Percentiles rank a stretch among this genome's conserved stretches.
These are phyloP conservation scores for Debaryomycetaceae sp. DNA, from an alignment of 1,139 yeast species.

Conservation along the genomic window DNA sequence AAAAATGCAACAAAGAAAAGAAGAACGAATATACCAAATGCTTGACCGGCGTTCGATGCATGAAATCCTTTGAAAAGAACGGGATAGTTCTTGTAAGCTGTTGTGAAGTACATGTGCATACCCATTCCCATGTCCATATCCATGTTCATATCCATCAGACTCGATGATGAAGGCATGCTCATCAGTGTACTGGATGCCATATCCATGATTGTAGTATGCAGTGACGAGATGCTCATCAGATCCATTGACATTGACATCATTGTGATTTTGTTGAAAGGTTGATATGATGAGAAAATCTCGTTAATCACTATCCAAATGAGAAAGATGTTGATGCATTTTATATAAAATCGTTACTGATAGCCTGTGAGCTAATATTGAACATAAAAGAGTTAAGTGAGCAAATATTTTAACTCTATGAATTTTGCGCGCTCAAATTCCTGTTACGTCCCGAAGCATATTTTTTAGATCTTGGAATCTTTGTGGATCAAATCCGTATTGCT, in stretches of 20 bases:
- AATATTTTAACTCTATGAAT: conserved; percentile 2
- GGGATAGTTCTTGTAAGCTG: conserved; percentile 50
- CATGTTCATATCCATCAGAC: conserved; percentile 17
- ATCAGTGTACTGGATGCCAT: conserved; percentile 15
- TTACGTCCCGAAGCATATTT: background rate
- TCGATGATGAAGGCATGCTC: conserved; percentile 10
- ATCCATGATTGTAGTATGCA: conserved; percentile 7
- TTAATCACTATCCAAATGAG: no score
- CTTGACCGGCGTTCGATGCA: conserved; percentile 56
- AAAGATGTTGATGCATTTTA: background rate
- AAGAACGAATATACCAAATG: conserved; percentile 68
- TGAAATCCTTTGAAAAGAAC: conserved; percentile 53
- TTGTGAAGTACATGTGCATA: conserved; percentile 61
- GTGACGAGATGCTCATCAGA: background rate
- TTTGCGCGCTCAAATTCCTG: background rate
- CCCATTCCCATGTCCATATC: conserved; percentile 18
- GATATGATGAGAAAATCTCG: no score
- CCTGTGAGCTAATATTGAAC: background rate
- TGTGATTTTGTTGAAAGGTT: no score
- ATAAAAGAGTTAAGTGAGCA: background rate
- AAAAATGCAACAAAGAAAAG: conserved; percentile 56
- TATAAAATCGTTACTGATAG: background rate
- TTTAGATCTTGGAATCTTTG: no score
- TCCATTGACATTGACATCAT: conserved; percentile 1
- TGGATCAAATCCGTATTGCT: no score